These are phyloP conservation scores for Nakazawaea siamensis DNA, from an alignment of 805 yeast species.

Conservation along the genomic window DNA sequence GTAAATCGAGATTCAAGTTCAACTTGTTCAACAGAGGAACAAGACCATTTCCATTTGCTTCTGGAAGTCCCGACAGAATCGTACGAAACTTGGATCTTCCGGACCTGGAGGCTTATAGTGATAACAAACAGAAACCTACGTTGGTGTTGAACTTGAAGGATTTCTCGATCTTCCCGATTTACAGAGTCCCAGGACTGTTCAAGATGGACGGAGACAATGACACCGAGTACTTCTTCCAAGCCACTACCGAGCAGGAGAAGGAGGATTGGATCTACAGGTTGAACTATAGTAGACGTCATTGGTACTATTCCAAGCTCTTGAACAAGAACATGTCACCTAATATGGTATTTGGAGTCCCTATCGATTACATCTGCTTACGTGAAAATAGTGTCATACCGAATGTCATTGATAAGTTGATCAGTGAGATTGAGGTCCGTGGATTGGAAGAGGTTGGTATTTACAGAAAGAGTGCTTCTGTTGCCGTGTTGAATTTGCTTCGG, in stretches of 20 bases:
- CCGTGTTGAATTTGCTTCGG: slow-evolving; percentile 35
- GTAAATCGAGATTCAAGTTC: slow-evolving; percentile 10
- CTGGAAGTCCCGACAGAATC: slow-evolving; percentile 33
- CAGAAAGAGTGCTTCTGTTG: slow-evolving; percentile 52
- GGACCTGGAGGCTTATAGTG: slow-evolving; percentile 30
- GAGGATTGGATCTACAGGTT: slow-evolving; percentile 63
- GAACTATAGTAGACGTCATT: slow-evolving; percentile 41
- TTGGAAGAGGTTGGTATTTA: slow-evolving; percentile 87
- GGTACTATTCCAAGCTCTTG: slow-evolving; percentile 38
- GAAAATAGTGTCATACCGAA: slow-evolving; percentile 57
- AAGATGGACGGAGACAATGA: slow-evolving; percentile 28
- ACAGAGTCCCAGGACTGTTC: slow-evolving; percentile 38
- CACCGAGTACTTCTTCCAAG: slow-evolving; percentile 56
- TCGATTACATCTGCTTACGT: slow-evolving; percentile 64
- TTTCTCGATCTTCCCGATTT: slow-evolving; percentile 42
- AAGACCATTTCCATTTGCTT: slow-evolving; percentile 52
- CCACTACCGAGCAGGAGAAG: slow-evolving; percentile 50
- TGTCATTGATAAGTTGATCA: slow-evolving; percentile 56
- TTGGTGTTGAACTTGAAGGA: slow-evolving; percentile 37
- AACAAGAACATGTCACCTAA: slow-evolving; percentile 16
- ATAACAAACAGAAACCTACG: slow-evolving; percentile 42
- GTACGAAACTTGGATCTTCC: slow-evolving; percentile 55
- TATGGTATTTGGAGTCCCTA: slow-evolving; percentile 81
- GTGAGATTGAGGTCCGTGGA: slow-evolving; percentile 80
- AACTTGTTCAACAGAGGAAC: slow-evolving; percentile 30